Conservation (phyloP, 1,139 yeast species). For the Sugiyamaella japonica region DNA sequence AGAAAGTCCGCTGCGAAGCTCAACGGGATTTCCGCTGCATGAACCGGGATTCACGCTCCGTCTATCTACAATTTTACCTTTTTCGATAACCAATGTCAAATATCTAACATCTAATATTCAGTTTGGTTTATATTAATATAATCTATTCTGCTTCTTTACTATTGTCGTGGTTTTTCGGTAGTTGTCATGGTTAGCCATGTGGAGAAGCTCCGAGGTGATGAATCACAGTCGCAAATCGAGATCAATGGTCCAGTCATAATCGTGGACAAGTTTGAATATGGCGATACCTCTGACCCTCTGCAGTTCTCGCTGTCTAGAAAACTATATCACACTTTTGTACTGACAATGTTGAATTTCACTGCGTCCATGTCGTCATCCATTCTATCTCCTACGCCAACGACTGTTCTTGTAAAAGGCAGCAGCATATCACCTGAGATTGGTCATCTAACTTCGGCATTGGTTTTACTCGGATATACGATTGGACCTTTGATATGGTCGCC, state of each 20-base stretch:
- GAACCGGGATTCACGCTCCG: background rate
- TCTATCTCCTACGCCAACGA: conserved; percentile 2
- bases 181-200: background rate
- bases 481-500: conserved; percentile 58
- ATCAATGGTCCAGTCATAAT: conserved; percentile 1
- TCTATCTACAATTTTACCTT: background rate
- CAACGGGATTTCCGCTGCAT: background rate
- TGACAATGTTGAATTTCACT: conserved; percentile 15
- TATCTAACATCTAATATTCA: background rate
- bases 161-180: background rate
- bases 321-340: conserved; percentile 14
- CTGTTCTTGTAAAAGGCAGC: background rate
- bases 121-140: background rate
- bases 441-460: conserved; percentile 12
- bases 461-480: conserved; percentile 54
- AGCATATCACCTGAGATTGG: conserved; percentile 8
- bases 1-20: background rate
- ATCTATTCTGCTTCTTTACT: background rate
- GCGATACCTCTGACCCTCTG: conserved; percentile 18
- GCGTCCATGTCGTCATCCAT: conserved; percentile 14
- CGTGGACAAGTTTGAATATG: conserved; percentile 12
- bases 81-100: background rate
- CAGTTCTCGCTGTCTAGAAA: conserved; percentile 12
- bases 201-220: background rate
- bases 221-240: background rate